phyloP scores from a whole-genome alignment of 2,329 filamentous ascomycete genomes.

The Fusarium setosum region DNA sequence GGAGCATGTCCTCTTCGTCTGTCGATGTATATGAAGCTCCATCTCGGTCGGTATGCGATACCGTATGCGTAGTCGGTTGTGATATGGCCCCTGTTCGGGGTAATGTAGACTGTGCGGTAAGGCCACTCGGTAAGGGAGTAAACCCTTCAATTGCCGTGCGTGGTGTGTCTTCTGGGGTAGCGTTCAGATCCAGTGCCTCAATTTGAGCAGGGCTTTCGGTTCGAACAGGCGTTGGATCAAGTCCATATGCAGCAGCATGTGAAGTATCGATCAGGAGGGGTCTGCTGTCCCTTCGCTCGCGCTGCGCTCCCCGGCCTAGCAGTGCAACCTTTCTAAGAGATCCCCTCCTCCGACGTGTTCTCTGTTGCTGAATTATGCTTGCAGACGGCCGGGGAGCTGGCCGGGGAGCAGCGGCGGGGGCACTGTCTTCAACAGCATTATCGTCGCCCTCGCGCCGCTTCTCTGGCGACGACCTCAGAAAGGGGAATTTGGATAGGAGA shows the following conservation, averaged over 20 bases:
- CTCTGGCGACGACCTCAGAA: slow-evolving; percentile 64
- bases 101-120: slow-evolving; percentile 21
- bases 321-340: slow-evolving; percentile 90
- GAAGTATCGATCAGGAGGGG: slow-evolving; percentile 56
- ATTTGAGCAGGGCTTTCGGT: slow-evolving; percentile 39
- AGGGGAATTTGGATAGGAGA: slow-evolving; percentile 76
- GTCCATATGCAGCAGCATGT: slow-evolving; percentile 39
- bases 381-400: slow-evolving; percentile 42
- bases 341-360: slow-evolving; percentile 77
- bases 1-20: slow-evolving; percentile 83
- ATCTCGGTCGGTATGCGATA: slow-evolving; percentile 32
- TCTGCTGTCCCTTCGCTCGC: slow-evolving; percentile 66
- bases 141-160: slow-evolving; percentile 60
- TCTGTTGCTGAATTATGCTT: slow-evolving; percentile 55
- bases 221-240: slow-evolving; percentile 30
- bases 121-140: slow-evolving; percentile 48
- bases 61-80: slow-evolving; percentile 23
- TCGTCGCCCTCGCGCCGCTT: slow-evolving; percentile 49
- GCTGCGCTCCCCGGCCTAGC: slow-evolving; percentile 77
- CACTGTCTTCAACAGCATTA: slow-evolving; percentile 51
- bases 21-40: slow-evolving; percentile 66
- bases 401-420: slow-evolving; percentile 49
- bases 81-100: slow-evolving; percentile 22
- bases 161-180: slow-evolving; percentile 56
- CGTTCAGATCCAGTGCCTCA: slow-evolving; percentile 58